Percentiles rank a stretch among this genome's conserved stretches.
Conservation (phyloP, 805 yeast genomes). For the Kodamaea neixiangensis region DNA sequence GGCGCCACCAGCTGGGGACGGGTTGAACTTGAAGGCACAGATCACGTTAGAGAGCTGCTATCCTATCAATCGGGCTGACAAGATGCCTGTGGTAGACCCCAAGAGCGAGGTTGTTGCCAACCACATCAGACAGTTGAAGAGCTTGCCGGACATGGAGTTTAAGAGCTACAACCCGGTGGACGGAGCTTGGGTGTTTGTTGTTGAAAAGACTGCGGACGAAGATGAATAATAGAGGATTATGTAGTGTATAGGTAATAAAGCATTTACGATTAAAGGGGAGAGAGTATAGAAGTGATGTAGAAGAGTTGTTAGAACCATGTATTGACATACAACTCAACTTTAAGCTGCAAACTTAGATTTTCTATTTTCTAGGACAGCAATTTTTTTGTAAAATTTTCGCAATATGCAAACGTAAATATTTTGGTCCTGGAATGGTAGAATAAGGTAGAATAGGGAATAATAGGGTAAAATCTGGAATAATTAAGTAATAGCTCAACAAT, state of each 20-base stretch:
- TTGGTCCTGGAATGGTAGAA: no score
- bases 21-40: constrained; percentile 74
- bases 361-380: constrained; percentile 18
- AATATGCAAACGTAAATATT: constrained; percentile 1
- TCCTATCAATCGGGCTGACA: constrained; percentile 73
- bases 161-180: constrained; percentile 73
- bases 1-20: constrained; percentile 72
- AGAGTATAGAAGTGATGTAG: constrained; percentile 9
- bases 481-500: constrained; percentile 8
- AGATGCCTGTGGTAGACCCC: constrained; percentile 74
- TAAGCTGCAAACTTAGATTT: no score
- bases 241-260: constrained; percentile 2
- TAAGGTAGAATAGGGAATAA: no score
- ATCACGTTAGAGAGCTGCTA: constrained; percentile 78
- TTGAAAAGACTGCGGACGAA: constrained; percentile 32
- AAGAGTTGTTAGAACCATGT: no score
- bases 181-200: constrained; percentile 69
- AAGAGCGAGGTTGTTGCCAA: constrained; percentile 67
- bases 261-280: constrained; percentile 14
- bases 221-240: not conserved
- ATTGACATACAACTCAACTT: no score
- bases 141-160: constrained; percentile 60
- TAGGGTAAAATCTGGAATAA: no score
- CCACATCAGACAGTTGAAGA: constrained; percentile 69
- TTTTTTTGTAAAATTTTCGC: constrained; percentile 15